Base-by-base conservation (phyloP, 78 protist genomes). In the Dictyostelium citrinum region DNA sequence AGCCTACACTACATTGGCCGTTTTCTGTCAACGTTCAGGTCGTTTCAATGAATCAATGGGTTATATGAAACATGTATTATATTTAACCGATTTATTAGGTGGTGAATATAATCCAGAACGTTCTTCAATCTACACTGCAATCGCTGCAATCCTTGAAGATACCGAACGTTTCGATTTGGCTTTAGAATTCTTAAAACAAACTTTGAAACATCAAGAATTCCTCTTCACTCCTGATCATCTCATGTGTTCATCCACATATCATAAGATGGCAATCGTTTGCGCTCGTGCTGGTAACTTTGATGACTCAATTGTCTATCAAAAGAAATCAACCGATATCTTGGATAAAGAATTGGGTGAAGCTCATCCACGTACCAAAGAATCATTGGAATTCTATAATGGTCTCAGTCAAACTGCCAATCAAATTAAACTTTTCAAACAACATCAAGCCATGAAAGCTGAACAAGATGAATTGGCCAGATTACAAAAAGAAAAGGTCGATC, bases 81-180 rank as follows among this genome's bases (percentile, higher is more conserved):
- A 84, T 20, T 45, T 93, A 8, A 82, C 41, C 0, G 90, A 93
- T 70, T 24, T 93, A 8, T 35, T 90, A 2, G 90, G 96, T 16
- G 67, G 79, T 5, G 85, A 81, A 39, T 80, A 35, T 11, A 86
- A 85, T 39, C 96, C 96, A 16, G 96, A 93, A 82, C 72, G 84
- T 60, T 41, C 93, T 1, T 86, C 96, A 27, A 81, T 68, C 39
- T 93, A 93, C 71, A 84, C 91, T 8, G 39, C 82, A 2, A 55
- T 45, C 1, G 79, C 91, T 3, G 41, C 76, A 10, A 22, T 93
- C 70, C 90, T 93, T 4, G 82, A 85, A 79, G 93, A 93, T 16
- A n/a, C 82, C 12, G 64, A 31, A 4, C 31, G 81, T 35, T 70
- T 41, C 45, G 90, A 82, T 8, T 33, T 58, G 24, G 76, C 91